Base-by-base conservation (phyloP, 2,329 filamentous ascomycete genomes). In the Mollisia scopiformis region DNA sequence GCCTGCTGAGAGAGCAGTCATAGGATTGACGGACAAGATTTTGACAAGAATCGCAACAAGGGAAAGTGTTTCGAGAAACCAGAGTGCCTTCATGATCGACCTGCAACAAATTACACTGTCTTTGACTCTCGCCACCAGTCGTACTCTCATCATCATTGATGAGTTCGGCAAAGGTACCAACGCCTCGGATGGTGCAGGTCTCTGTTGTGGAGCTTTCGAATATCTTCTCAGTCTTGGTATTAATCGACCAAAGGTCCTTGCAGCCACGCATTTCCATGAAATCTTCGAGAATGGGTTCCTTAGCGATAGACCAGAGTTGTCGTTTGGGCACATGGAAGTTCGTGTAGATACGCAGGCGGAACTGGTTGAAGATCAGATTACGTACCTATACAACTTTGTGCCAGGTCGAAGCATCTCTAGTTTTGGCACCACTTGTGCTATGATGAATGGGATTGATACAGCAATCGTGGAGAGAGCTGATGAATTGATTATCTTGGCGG, bases 11-110 rank as follows among this genome's bases (percentile, higher is more conserved):
- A 79, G 76, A 28, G 94, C 93, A 8, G 84, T 77, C 1, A 88
- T 99, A 63, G 94, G 95, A 0, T 76, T 98, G 35, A 97, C 94
- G 0, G 95, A 98, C 78, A 96, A 91, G 71, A 96, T 99, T 49
- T 77, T 98, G 52, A 96, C 93, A 1, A 87, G 93, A 21, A 90
- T 97, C 52, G 86, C 90, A 19, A 93, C 93, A 0, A 81, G 88
- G 62, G 86, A 89, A 68, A 88, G 83, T 59, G 80, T 86, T 31
- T 81, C 82, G 1, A 78, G 78, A 19, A 79, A 82, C 21, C 85
- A 88, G 66, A 88, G 86, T 66, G 83, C 86, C 1, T 89, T 88
- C 71, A 82, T 84, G 35, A 92, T 92, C 55, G 95, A 99, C 69
- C 75, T 99, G 19, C 92, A 95, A 68, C 94, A 99, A 71, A 87